phyloP scores from a whole-genome alignment of 2,329 filamentous ascomycete species.

The Xylogone sp. region DNA sequence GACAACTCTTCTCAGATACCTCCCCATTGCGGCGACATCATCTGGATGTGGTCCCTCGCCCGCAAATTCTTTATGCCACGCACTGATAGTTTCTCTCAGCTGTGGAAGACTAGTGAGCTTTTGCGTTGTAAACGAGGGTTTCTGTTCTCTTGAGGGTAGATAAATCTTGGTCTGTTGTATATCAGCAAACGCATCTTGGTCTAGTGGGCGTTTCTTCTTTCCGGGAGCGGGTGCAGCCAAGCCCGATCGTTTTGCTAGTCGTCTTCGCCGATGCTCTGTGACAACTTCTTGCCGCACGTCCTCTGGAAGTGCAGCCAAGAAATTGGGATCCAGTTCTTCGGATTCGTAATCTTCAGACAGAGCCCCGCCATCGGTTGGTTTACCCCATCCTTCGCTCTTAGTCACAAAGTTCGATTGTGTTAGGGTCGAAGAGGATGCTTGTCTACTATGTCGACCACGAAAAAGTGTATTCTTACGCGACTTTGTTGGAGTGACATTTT shows the following conservation, averaged over 20 bases:
- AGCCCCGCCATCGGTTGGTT: neutral
- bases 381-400: constrained; percentile 11
- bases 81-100: constrained; percentile 68
- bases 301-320: constrained; percentile 78
- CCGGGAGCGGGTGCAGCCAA: constrained; percentile 35
- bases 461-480: constrained; percentile 43
- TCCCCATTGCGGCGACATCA: constrained; percentile 71
- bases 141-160: constrained; percentile 45
- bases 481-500: constrained; percentile 63
- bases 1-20: constrained; percentile 71
- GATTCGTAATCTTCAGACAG: constrained; percentile 3
- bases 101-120: constrained; percentile 55
- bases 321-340: constrained; percentile 45
- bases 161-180: constrained; percentile 24
- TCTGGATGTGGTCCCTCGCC: constrained; percentile 73
- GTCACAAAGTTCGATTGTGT: constrained; percentile 70
- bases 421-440: constrained; percentile 54
- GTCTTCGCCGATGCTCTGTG: constrained; percentile 62
- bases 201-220: constrained; percentile 17
- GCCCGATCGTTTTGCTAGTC: constrained; percentile 53
- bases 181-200: neutral
- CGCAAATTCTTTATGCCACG: constrained; percentile 72
- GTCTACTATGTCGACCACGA: constrained; percentile 44
- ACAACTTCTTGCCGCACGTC: constrained; percentile 77
- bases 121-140: constrained; percentile 59